Evolutionary conservation across 2,329 filamentous ascomycete species (phyloP).

Genomic region (Trichophyton mentagrophytes): DNA sequence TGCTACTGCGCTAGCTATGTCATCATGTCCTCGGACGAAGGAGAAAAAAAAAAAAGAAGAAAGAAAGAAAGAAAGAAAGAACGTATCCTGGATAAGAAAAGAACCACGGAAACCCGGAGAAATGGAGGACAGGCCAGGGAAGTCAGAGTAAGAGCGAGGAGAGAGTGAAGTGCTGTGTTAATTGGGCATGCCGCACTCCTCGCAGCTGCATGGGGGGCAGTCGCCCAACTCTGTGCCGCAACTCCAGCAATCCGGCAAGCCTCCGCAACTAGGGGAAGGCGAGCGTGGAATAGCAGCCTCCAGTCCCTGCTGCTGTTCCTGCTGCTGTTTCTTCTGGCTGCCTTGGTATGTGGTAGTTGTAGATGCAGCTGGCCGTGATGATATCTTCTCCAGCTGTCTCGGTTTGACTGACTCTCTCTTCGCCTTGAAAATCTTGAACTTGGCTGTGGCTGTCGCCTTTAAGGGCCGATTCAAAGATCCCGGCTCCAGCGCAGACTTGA

Average conservation of each 20-base stretch:
- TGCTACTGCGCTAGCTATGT: too few species aligned
- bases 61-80: too few species aligned
- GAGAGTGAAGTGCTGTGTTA: background rate
- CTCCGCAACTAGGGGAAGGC: slow-evolving; percentile 1
- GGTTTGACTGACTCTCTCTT: background rate
- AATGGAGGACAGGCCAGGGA: background rate
- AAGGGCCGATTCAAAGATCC: background rate
- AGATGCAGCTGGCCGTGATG: too few species aligned
- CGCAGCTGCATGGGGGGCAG: slow-evolving; percentile 8
- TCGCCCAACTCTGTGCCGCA: slow-evolving; percentile 7
- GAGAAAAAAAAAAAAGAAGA: background rate
- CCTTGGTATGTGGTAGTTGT: background rate
- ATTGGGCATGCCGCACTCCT: slow-evolving; percentile 9
- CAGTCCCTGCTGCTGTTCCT: too few species aligned
- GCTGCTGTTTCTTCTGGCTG: too few species aligned
- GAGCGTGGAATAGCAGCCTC: background rate
- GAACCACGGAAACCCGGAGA: background rate
- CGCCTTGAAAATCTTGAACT: background rate
- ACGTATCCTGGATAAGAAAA: background rate
- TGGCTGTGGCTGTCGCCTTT: background rate
- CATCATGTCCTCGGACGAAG: background rate
- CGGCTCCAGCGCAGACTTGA: background rate
- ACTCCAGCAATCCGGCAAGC: slow-evolving; percentile 10
- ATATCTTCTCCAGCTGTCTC: background rate
- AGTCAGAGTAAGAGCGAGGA: background rate